Percentiles rank a stretch among this genome's conserved stretches.
Evolutionary conservation across 495 filamentous ascomycete genomes (phyloP).

Genomic region (Penicillium cosmopolitanum): DNA sequence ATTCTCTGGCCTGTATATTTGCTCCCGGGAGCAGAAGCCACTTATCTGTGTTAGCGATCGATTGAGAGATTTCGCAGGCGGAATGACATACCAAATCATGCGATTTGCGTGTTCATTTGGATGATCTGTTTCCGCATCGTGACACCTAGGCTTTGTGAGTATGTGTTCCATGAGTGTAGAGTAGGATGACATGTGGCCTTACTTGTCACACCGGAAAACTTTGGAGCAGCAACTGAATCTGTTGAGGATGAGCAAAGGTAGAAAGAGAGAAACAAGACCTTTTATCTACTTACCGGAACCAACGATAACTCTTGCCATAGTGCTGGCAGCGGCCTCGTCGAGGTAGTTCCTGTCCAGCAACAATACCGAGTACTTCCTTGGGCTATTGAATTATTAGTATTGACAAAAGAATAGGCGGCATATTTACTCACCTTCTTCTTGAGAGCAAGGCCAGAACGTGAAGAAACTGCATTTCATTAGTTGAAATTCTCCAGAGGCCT

Average conservation of each 20-base stretch:
- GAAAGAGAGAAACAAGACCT: not conserved
- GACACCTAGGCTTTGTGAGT: constrained; percentile 58
- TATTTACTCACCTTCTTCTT: constrained; percentile 52
- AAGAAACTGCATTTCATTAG: constrained; percentile 34
- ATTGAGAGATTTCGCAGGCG: not conserved
- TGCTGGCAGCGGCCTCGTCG: constrained; percentile 74
- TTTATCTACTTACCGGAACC: constrained; percentile 67
- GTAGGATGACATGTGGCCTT: constrained; percentile 11
- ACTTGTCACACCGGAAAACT: constrained; percentile 79
- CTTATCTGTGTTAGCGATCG: constrained; percentile 10
- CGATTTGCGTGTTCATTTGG: constrained; percentile 81
- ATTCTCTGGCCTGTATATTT: constrained; percentile 79
- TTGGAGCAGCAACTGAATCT: constrained; percentile 67
- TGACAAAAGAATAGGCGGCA: not conserved
- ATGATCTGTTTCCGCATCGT: constrained; percentile 74
- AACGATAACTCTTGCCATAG: constrained; percentile 79
- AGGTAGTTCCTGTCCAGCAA: constrained; percentile 78
- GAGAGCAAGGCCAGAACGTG: constrained; percentile 47
- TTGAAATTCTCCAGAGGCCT: constrained; percentile 3
- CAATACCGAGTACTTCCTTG: constrained; percentile 76
- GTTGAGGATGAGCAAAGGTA: constrained; percentile 11
- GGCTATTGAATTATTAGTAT: constrained; percentile 24
- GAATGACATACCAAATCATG: constrained; percentile 71
- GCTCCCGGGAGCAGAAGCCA: constrained; percentile 80
- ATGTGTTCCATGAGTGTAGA: not conserved